Evolutionary conservation across 164 flowering plant genomes (phyloP).

Genomic region (Malania oleifera): DNA sequence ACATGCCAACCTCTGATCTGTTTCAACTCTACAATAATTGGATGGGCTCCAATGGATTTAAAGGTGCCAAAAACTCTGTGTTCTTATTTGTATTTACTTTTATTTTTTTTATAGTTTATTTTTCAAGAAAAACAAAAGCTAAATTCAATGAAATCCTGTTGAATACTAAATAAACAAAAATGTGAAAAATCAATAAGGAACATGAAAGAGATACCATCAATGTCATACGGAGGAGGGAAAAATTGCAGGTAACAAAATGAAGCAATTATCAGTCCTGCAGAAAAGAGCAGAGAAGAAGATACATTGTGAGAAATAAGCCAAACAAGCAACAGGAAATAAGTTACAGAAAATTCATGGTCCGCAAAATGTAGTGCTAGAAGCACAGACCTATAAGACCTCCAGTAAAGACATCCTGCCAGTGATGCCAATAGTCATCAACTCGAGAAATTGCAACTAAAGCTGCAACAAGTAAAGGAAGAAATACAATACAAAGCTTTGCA

Average conservation of each 20-base stretch:
- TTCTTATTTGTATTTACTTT: too few species aligned
- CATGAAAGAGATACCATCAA: neutral
- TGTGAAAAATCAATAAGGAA: neutral
- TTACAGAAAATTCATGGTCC: too few species aligned
- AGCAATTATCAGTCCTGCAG: neutral
- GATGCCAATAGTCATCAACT: constrained; percentile 3
- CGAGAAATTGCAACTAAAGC: neutral
- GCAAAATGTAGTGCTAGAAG: too few species aligned
- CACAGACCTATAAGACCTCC: neutral
- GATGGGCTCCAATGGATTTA: too few species aligned
- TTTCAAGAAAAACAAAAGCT: too few species aligned
- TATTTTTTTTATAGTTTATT: too few species aligned
- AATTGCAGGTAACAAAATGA: constrained; percentile 2
- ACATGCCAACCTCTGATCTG: too few species aligned
- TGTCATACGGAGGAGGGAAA: neutral
- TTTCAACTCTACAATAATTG: too few species aligned
- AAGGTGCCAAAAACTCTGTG: too few species aligned
- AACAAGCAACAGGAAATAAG: too few species aligned
- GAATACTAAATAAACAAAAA: neutral
- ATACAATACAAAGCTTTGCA: constrained; percentile 1
- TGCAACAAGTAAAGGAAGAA: neutral
- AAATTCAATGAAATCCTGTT: too few species aligned
- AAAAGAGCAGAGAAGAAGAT: neutral
- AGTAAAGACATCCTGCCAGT: constrained; percentile 1
- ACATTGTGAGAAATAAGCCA: neutral